Evolutionary conservation across 352 stramenopile species (phyloP).

Genomic region (Aphanomyces cochlioides): DNA sequence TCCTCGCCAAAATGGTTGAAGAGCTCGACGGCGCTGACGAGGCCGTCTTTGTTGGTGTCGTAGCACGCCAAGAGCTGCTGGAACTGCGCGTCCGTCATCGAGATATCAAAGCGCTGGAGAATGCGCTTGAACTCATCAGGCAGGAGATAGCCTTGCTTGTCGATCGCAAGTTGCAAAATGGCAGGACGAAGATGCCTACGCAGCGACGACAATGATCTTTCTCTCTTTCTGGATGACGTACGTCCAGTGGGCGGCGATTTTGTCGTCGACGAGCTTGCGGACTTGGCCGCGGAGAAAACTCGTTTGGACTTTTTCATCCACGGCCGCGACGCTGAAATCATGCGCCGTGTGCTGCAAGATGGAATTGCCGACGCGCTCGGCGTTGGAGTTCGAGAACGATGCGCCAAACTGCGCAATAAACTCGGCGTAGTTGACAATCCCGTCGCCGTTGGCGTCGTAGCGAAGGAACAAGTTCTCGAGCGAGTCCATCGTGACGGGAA

Average conservation of each 20-base stretch:
- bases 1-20: constrained; percentile 57
- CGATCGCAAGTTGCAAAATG: constrained; percentile 46
- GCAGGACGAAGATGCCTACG: constrained; percentile 31
- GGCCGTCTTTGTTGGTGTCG: constrained; percentile 41
- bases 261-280: constrained; percentile 57
- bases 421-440: constrained; percentile 55
- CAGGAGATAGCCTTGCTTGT: constrained; percentile 46
- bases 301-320: constrained; percentile 25
- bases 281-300: constrained; percentile 32
- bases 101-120: constrained; percentile 48
- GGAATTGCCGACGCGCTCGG: constrained; percentile 61
- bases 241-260: constrained; percentile 41
- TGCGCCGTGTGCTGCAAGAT: constrained; percentile 35
- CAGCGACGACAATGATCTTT: neutral
- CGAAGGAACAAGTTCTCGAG: constrained; percentile 48
- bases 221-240: constrained; percentile 34
- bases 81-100: constrained; percentile 42
- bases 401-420: constrained; percentile 61
- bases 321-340: constrained; percentile 25
- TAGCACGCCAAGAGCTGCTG: constrained; percentile 39
- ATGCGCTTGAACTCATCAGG: constrained; percentile 46
- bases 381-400: constrained; percentile 60
- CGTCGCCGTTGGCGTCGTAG: constrained; percentile 27
- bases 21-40: constrained; percentile 61
- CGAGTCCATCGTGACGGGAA: constrained; percentile 36